Percentiles rank a stretch among this genome's conserved stretches.
These are phyloP conservation scores for Gossypium ekmanianum DNA, from an alignment of 345 rosid species.

Conservation along the genomic window DNA sequence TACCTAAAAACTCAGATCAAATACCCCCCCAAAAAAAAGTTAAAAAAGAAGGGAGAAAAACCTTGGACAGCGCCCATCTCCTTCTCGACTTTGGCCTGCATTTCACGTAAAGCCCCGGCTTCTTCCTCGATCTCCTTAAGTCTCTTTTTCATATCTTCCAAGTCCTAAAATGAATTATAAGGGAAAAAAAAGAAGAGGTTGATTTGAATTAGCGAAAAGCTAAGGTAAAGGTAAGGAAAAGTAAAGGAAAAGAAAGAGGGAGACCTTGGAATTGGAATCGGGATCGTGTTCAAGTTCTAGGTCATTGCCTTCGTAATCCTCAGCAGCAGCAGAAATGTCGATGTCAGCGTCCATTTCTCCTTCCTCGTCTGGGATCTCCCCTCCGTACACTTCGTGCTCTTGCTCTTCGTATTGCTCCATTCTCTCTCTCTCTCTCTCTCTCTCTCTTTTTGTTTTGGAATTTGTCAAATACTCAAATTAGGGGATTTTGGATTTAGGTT, in stretches of 20 bases:
- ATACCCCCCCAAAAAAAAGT: neutral
- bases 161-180: conserved; percentile 41
- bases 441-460: no score
- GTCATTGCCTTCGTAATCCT: conserved; percentile 43
- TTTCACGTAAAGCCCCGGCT: conserved; percentile 95
- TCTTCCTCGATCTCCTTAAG: conserved; percentile 96
- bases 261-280: conserved; percentile 60
- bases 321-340: conserved; percentile 49
- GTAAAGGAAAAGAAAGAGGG: neutral
- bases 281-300: conserved; percentile 49
- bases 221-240: neutral
- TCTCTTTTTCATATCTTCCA: conserved; percentile 97
- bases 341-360: conserved; percentile 68
- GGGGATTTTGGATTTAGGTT: neutral
- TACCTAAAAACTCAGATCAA: conserved; percentile 15
- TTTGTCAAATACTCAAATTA: neutral
- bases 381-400: conserved; percentile 86
- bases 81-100: conserved; percentile 99
- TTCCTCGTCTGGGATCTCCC: conserved; percentile 72
- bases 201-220: neutral
- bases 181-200: neutral
- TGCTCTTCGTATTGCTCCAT: conserved; percentile 66
- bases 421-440: neutral
- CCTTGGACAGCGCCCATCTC: conserved; percentile 99
- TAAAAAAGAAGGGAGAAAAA: conserved; percentile 10